These are phyloP conservation scores for Podospora australis DNA, from an alignment of 495 filamentous ascomycete genomes.

Conservation along the genomic window DNA sequence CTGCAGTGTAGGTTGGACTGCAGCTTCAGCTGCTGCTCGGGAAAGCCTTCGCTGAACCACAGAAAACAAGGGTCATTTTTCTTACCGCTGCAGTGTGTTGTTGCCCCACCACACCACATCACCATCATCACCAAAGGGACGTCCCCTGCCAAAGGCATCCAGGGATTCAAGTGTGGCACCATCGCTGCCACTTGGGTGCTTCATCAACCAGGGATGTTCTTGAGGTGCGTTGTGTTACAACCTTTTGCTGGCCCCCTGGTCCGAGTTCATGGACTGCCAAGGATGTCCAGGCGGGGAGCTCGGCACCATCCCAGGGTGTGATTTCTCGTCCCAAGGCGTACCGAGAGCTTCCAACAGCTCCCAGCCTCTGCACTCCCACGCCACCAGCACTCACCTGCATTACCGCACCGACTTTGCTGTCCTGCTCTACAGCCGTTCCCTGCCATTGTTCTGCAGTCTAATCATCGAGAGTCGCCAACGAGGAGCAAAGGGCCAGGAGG, in stretches of 20 bases:
- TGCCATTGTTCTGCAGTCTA: neutral
- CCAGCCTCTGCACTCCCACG: slow-evolving; percentile 4
- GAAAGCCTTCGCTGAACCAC: too few relatives aligned
- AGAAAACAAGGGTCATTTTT: too few relatives aligned
- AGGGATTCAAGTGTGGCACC: slow-evolving; percentile 1
- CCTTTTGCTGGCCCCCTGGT: too few relatives aligned
- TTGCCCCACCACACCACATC: too few relatives aligned
- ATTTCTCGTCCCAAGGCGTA: slow-evolving; percentile 12
- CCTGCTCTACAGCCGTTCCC: slow-evolving; percentile 1
- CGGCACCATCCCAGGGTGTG: slow-evolving; percentile 14
- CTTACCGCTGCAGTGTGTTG: too few relatives aligned
- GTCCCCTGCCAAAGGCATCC: neutral
- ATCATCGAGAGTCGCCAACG: too few relatives aligned
- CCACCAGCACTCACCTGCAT: slow-evolving; percentile 3
- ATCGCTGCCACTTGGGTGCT: neutral
- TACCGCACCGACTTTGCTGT: slow-evolving; percentile 7
- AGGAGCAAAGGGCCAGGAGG: too few relatives aligned
- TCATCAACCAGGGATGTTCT: slow-evolving; percentile 2
- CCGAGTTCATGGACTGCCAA: neutral
- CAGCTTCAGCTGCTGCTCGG: too few relatives aligned
- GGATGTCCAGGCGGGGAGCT: slow-evolving; percentile 18
- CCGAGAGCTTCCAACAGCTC: neutral
- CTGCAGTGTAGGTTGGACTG: too few relatives aligned
- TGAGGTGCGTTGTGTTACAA: too few relatives aligned
- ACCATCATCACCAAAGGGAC: neutral